A percentile compares a stretch with the other conserved stretches of the same genome.
phyloP scores from a whole-genome alignment of 768 basidiomycete genomes.

The Lentinula raphanica region DNA sequence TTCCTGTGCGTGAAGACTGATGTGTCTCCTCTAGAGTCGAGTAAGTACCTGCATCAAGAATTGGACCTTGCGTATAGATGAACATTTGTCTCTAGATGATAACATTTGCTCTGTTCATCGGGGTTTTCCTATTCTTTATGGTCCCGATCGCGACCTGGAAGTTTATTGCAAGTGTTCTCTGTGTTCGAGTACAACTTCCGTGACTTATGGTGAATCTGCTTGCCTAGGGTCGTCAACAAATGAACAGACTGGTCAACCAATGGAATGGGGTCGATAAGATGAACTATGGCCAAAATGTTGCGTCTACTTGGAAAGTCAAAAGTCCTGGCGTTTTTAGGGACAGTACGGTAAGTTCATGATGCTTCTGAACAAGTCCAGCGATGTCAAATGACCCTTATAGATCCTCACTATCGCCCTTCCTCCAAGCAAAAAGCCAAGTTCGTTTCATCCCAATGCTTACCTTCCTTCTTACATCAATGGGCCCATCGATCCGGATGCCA shows the following conservation, averaged over 20 bases:
- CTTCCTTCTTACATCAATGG: constrained; percentile 41
- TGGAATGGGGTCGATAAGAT: constrained; percentile 36
- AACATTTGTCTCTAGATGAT: constrained; percentile 24
- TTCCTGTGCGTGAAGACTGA: not conserved
- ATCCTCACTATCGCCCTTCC: constrained; percentile 31
- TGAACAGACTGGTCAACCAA: constrained; percentile 28
- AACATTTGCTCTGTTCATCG: constrained; percentile 32
- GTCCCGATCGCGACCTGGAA: constrained; percentile 45
- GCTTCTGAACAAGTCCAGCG: not conserved
- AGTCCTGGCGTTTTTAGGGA: constrained; percentile 34
- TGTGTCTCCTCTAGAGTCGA: not conserved
- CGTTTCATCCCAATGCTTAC: constrained; percentile 37
- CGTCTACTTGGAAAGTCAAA: constrained; percentile 38
- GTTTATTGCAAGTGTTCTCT: constrained; percentile 26
- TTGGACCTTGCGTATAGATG: not conserved
- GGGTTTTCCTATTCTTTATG: constrained; percentile 31
- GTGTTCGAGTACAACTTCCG: not conserved
- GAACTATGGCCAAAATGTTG: constrained; percentile 16
- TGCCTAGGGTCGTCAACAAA: constrained; percentile 37
- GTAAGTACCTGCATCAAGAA: constrained; percentile 8
- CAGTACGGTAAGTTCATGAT: constrained; percentile 24
- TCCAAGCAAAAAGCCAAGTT: constrained; percentile 19
- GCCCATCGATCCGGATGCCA: constrained; percentile 26
- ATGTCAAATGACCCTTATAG: constrained; percentile 17
- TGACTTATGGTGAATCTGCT: not conserved